Evolutionary conservation across 345 rosid genomes (phyloP), one percentile per base, ranked within the genome.

Genomic region (Moricandia arvensis): DNA sequence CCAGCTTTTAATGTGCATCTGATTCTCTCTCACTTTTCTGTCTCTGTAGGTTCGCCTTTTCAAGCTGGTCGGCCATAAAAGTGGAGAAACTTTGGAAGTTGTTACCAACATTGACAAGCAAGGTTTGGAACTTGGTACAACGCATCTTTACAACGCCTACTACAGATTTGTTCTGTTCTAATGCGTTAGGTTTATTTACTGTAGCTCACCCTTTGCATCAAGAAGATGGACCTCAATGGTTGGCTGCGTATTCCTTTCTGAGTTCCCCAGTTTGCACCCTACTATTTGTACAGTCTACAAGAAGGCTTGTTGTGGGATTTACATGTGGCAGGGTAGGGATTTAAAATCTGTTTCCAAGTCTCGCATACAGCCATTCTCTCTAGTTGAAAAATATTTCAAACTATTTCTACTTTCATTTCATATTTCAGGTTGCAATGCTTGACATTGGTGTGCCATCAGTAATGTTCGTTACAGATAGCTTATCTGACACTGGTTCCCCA

Each of bases 371-470:
- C 38, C 41, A 21, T 21, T 43, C 59, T 64, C 61, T 58, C 33
- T 71, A 17, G 37, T 59, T 45, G 26, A 58, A 71, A 21, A 33
- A 54, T 58, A 37, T 73, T 33, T 60, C 49, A 60, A 16, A 35
- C 75, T 41, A 63, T 59, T 77, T 61, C 61, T 47, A 66, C 47
- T 71, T 77, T 53, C 68, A 64, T 59, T 79, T 72, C 49, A 27
- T 76, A 51, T 84, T 87, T 75, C 91, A 94, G 98, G 97, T 89
- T 47, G 91, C 91, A 55, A 63, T 91, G 87, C 90, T 94, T 9
- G 91, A 90, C 81, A 83, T 80, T 73, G 77, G 73, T 80, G 33
- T 86, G 43, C 80, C 71, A 17, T 86, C 96, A 67, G 80, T 87
- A 45, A 63, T 90, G 68, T 91, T 83, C 73, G 63, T 88, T 79